These are phyloP conservation scores for Boletus patriciae DNA, from an alignment of 768 basidiomycete genomes.

Conservation along the genomic window DNA sequence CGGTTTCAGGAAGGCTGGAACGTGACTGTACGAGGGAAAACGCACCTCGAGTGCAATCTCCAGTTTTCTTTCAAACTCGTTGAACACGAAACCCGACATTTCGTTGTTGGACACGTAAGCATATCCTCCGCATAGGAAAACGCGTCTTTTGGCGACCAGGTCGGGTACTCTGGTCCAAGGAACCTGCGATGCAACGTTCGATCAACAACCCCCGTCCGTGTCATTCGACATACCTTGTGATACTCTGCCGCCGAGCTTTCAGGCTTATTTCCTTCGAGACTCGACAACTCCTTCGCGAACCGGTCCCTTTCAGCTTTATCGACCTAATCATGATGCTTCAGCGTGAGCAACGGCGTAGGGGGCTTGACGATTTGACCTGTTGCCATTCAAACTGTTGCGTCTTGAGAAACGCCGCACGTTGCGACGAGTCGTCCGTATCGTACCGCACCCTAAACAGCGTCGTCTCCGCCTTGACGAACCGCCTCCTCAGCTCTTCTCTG, in stretches of 20 bases:
- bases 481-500: constrained; percentile 85
- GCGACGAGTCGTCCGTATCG: constrained; percentile 56
- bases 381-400: constrained; percentile 61
- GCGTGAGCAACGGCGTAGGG: background rate
- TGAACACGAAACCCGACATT: constrained; percentile 81
- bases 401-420: constrained; percentile 62
- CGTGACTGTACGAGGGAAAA: background rate
- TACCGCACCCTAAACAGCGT: constrained; percentile 83
- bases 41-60: constrained; percentile 75
- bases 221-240: constrained; percentile 61
- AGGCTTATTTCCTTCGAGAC: constrained; percentile 24
- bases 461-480: constrained; percentile 88
- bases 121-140: constrained; percentile 75
- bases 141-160: constrained; percentile 77
- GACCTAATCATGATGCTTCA: constrained; percentile 45
- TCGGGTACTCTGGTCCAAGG: constrained; percentile 95
- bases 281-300: constrained; percentile 48
- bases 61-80: constrained; percentile 77
- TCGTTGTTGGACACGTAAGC: constrained; percentile 85
- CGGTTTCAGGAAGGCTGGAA: constrained; percentile 9
- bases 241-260: constrained; percentile 35
- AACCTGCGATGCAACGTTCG: constrained; percentile 53
- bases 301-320: constrained; percentile 52
- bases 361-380: constrained; percentile 41
- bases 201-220: background rate